Evolutionary conservation across 192 early-diverging fungal species (phyloP).

Genomic region (Nowakowskiella sp.): DNA sequence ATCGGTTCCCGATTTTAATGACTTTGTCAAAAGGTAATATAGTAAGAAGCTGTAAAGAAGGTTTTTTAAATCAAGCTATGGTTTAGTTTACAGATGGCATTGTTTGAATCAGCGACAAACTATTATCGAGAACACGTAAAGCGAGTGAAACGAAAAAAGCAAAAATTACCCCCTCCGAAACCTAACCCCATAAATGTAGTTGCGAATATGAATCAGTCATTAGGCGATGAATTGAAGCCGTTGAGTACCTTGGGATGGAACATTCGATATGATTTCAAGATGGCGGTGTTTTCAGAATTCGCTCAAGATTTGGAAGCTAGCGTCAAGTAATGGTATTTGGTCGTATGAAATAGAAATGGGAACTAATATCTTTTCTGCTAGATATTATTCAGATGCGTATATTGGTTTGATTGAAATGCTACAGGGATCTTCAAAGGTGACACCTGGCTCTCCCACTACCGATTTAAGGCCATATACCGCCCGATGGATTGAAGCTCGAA

Average conservation of each 20-base stretch:
- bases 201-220: too few species aligned
- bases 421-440: constrained; percentile 6
- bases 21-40: constrained; percentile 58
- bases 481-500: constrained; percentile 67
- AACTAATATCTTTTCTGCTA: constrained; percentile 9
- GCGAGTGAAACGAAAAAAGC: constrained; percentile 59
- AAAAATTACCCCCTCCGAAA: constrained; percentile 44
- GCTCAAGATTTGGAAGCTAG: constrained; percentile 43
- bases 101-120: constrained; percentile 58
- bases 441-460: constrained; percentile 32
- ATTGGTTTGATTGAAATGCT: constrained; percentile 59
- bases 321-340: constrained; percentile 22
- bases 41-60: not conserved
- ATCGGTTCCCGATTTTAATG: constrained; percentile 34
- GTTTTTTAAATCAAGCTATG: constrained; percentile 1
- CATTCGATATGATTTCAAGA: constrained; percentile 73
- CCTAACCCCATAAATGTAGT: too few species aligned
- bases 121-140: constrained; percentile 76
- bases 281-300: constrained; percentile 47
- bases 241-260: constrained; percentile 56
- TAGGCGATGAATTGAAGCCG: constrained; percentile 4
- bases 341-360: not conserved
- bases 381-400: constrained; percentile 65
- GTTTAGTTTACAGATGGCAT: constrained; percentile 51
- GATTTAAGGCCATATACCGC: constrained; percentile 38